These are phyloP conservation scores for Solanum pennellii DNA, from an alignment of 257 asterid genomes.

Conservation along the genomic window DNA sequence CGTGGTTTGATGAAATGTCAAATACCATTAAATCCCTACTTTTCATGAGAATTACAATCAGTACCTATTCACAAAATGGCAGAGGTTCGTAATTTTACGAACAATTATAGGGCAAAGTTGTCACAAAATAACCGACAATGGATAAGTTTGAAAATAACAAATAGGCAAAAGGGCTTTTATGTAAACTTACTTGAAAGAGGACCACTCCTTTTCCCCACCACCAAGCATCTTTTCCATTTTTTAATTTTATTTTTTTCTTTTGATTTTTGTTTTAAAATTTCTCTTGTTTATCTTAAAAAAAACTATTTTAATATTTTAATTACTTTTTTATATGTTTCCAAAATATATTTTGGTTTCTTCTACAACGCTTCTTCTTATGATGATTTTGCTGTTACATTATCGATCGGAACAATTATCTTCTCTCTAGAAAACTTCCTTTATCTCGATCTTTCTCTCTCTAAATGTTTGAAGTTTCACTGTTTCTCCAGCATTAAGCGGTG, in stretches of 20 bases:
- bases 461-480: conserved; percentile 6
- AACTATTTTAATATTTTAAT: neutral
- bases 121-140: neutral
- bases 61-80: neutral
- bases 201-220: conserved; percentile 15
- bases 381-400: conserved; percentile 38
- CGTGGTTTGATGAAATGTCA: neutral
- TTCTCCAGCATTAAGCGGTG: conserved; percentile 1
- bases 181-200: neutral
- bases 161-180: neutral
- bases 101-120: neutral
- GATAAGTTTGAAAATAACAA: neutral
- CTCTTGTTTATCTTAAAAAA: neutral
- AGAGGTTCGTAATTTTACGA: neutral
- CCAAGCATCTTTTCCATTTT: conserved; percentile 3
- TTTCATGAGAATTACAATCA: neutral
- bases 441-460: conserved; percentile 18
- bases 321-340: neutral
- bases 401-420: conserved; percentile 21
- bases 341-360: conserved; percentile 41
- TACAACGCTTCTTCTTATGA: conserved; percentile 42
- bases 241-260: neutral
- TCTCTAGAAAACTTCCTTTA: neutral
- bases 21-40: neutral
- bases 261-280: neutral